Evolutionary conservation across 2,329 filamentous ascomycete genomes (phyloP).

Genomic region (Cadophora sp.): DNA sequence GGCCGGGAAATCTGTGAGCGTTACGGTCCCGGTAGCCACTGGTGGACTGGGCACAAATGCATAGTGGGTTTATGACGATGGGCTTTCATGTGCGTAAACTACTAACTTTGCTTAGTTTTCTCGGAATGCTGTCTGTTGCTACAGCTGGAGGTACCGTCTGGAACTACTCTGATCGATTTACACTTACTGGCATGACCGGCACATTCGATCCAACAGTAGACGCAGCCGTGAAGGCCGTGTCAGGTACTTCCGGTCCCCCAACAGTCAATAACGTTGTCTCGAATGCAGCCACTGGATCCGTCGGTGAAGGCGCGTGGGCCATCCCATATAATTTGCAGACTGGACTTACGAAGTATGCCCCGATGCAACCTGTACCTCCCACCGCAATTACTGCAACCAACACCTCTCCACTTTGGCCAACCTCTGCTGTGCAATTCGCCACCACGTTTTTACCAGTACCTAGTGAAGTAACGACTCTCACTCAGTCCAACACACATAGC

Average conservation of each 20-base stretch:
- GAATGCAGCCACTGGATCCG: slow-evolving; percentile 20
- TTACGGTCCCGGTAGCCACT: slow-evolving; percentile 38
- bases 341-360: slow-evolving; percentile 47
- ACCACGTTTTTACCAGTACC: slow-evolving; percentile 43
- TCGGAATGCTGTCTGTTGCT: slow-evolving; percentile 63
- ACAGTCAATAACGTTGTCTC: slow-evolving; percentile 34
- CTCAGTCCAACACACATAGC: slow-evolving; percentile 45
- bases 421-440: slow-evolving; percentile 45
- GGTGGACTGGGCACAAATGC: slow-evolving; percentile 42
- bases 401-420: slow-evolving; percentile 46
- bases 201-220: slow-evolving; percentile 54
- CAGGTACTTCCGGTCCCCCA: slow-evolving; percentile 47
- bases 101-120: slow-evolving; percentile 51
- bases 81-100: slow-evolving; percentile 14
- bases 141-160: slow-evolving; percentile 60
- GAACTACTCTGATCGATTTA: slow-evolving; percentile 69
- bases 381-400: slow-evolving; percentile 48
- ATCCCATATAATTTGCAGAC: slow-evolving; percentile 47
- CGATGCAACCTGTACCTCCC: slow-evolving; percentile 48
- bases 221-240: slow-evolving; percentile 44
- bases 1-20: slow-evolving; percentile 33
- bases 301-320: slow-evolving; percentile 35
- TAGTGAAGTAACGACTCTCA: slow-evolving; percentile 45
- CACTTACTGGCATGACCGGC: slow-evolving; percentile 69
- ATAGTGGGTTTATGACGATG: slow-evolving; percentile 40